Evolutionary conservation across 2,329 filamentous ascomycete genomes (phyloP).

Genomic region (Rhytidhysteron rufulum): DNA sequence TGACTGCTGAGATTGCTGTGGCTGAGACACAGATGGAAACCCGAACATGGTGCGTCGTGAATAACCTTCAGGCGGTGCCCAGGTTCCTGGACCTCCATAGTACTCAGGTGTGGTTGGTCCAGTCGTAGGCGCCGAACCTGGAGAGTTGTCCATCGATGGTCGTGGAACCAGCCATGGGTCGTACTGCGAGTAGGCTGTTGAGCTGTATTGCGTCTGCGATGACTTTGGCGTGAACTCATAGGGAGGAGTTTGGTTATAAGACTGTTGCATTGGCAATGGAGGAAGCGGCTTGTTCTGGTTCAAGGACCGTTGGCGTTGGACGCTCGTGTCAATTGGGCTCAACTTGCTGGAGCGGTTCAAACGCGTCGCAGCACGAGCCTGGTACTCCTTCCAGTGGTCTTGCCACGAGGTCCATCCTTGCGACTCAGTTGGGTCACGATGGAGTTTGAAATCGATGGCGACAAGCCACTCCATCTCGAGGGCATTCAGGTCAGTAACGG

Average conservation of each 20-base stretch:
- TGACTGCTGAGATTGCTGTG: slow-evolving; percentile 36
- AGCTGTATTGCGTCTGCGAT: slow-evolving; percentile 34
- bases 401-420: slow-evolving; percentile 67
- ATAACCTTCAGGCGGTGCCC: slow-evolving; percentile 44
- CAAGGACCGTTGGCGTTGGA: slow-evolving; percentile 50
- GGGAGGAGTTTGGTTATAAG: slow-evolving; percentile 31
- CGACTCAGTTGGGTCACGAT: slow-evolving; percentile 75
- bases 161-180: slow-evolving; percentile 37
- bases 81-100: slow-evolving; percentile 43
- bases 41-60: slow-evolving; percentile 41
- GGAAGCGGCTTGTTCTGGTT: slow-evolving; percentile 44
- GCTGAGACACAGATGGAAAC: slow-evolving; percentile 35
- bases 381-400: slow-evolving; percentile 63
- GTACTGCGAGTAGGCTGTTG: slow-evolving; percentile 32
- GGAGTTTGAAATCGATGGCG: slow-evolving; percentile 78
- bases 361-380: slow-evolving; percentile 45
- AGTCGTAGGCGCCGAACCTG: slow-evolving; percentile 52
- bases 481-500: slow-evolving; percentile 76
- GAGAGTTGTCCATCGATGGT: slow-evolving; percentile 44
- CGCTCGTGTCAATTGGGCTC: slow-evolving; percentile 62
- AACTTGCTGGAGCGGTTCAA: slow-evolving; percentile 42
- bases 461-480: slow-evolving; percentile 86
- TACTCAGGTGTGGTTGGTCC: slow-evolving; percentile 54
- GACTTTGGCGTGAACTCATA: slow-evolving; percentile 35
- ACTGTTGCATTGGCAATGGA: slow-evolving; percentile 35